Evolutionary conservation across 352 stramenopile genomes (phyloP), one percentile per base, ranked within the genome.

Genomic region (Globisporangium viniferum): DNA sequence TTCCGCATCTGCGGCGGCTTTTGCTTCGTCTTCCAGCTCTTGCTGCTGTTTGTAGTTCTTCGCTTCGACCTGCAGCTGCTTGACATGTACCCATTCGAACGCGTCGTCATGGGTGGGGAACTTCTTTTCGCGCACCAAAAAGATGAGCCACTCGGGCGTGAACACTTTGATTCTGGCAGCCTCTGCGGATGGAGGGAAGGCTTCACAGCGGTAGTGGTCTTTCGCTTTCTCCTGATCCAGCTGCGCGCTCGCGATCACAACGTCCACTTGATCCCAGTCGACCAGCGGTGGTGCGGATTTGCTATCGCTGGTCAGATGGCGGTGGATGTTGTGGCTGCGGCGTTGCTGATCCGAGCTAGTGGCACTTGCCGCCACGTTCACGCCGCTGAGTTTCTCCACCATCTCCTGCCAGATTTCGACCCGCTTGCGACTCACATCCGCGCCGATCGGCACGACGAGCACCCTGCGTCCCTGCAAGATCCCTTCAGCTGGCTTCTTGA

Each of bases 61-160:
- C 56, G 75, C 69, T 36, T 73, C 70, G 48, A 70, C 39, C 51
- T 76, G 68, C 22, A 80, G 79, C 39, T 76, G 69, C 48, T 44
- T 59, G 6, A 77, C 67, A n/a, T 31, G 44, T 0, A 59, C 33
- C 84, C 84, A 92, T n/a, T 71, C 75, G 14, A 86, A 73, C 15
- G 66, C 67, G 1, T 46, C 67, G 2, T 33, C 69, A 3, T 59
- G 44, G 5, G 57, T 27, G 0, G 82, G 82, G 2, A 84, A 9
- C 15, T 72, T 67, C 53, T 85, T 86, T 56, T 88, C 69, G 7
- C 81, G 70, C 4, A 76, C 57, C 44, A 90, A 64, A 69, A 77
- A 81, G 62, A 79, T 70, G n/a, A 93, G 75, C 85, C 85, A 93
- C 57, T 90, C 82, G 5, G 82, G 82, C 3, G 80, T 90, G 60